Evolutionary conservation across 2,329 filamentous ascomycete genomes (phyloP), one percentile per base, ranked within the genome.

Genomic region (Rugonectria rugulosa): DNA sequence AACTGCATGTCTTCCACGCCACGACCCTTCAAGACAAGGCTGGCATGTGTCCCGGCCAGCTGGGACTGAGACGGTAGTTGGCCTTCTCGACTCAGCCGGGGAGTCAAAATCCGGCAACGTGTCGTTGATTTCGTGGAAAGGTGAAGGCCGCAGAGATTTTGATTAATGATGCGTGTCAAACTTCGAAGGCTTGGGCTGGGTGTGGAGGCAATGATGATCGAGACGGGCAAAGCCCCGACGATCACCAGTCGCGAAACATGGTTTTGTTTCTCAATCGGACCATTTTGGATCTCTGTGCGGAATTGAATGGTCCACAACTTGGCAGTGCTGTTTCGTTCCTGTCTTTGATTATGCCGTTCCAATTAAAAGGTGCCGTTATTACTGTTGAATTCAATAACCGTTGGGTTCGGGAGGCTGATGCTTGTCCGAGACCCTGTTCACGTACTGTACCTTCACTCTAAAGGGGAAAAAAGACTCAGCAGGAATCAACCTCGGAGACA

Each of bases 391-490:
- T 23, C 21, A 50, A 23, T 32, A 20, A 31, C 15, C 38, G 24
- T 37, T 20, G n/a, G n/a, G n/a, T n/a, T n/a, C n/a, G 46, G 45
- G 46, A 56, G 40, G 53, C 53, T 46, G 53, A 50, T 23, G 46
- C 38, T 54, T 31, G 45, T 14, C 37, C 51, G 40, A 27, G 23
- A 29, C 23, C 41, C 34, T 26, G 36, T 17, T 14, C 43, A n/a
- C n/a, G n/a, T n/a, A n/a, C n/a, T n/a, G n/a, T n/a, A n/a, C n/a
- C n/a, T n/a, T n/a, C n/a, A n/a, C n/a, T n/a, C n/a, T n/a, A n/a
- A n/a, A n/a, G n/a, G n/a, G n/a, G n/a, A n/a, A 36, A 26, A 37
- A 21, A 41, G 32, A 47, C 36, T 38, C 48, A 34, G 31, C 21
- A 27, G 12, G 23, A 20, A 17, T 34, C 53, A 53, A 43, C 48